Conservation (phyloP, 2,329 filamentous ascomycete species). For the Penicillium sp. region DNA sequence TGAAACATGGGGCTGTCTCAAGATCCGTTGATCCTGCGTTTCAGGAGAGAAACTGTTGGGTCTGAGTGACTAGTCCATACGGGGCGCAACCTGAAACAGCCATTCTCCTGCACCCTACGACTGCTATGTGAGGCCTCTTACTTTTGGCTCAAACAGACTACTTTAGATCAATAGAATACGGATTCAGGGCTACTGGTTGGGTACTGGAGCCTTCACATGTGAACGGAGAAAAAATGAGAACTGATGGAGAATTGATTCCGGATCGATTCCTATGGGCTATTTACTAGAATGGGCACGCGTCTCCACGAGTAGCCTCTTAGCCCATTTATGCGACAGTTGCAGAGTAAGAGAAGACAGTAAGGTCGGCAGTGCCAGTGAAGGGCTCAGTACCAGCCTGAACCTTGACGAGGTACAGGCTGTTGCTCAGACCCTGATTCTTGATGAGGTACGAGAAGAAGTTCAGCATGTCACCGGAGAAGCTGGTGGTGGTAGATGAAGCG, state of each 20-base stretch:
- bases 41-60: constrained; percentile 4
- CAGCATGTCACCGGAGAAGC: constrained; percentile 62
- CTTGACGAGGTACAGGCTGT: constrained; percentile 57
- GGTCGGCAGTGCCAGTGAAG: constrained; percentile 36
- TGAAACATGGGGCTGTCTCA: constrained; percentile 17
- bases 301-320: not conserved
- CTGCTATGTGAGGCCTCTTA: not conserved
- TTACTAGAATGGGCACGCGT: not conserved
- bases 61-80: constrained; percentile 4
- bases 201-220: not conserved
- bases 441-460: constrained; percentile 63
- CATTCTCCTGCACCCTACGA: not conserved
- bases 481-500: constrained; percentile 50
- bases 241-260: not conserved
- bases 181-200: no score
- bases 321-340: constrained; percentile 30
- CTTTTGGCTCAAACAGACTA: not conserved
- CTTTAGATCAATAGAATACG: not conserved
- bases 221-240: not conserved
- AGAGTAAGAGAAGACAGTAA: constrained; percentile 37
- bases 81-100: constrained; percentile 5
- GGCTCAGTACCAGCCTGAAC: constrained; percentile 48
- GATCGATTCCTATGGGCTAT: constrained; percentile 3
- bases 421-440: constrained; percentile 37
- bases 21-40: constrained; percentile 4